Base-by-base conservation (phyloP, 495 filamentous ascomycete genomes). In the Podospora sp. region DNA sequence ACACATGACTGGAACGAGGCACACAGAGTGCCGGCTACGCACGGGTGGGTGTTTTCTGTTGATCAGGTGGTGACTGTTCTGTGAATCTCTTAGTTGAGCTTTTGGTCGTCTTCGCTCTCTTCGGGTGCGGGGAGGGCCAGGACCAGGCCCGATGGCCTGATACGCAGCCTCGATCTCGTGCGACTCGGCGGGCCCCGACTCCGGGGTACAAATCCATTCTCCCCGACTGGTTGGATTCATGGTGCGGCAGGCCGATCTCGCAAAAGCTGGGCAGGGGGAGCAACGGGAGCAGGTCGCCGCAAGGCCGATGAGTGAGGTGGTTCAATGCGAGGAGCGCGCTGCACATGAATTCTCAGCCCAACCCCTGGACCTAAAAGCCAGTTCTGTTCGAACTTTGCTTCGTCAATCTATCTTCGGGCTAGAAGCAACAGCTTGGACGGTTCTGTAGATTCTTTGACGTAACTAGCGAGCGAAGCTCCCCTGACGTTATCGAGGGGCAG, bases 401-500 rank as follows among this genome's bases (percentile, higher is more conserved):
- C 8, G 2, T 21, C 21, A 58, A 24, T 58, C 9, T 9, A 8
- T 7, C 22, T 35, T 20, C 29, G 52, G 14, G 6, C 2, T 9
- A 2, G 22, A 7, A 26, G 33, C 26, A 26, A 5, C 3, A 7
- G 8, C n/a, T 35, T 59, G 1, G 56, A 59, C 56, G 25, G 25
- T 59, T 14, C 26, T 8, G 20, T 18, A 7, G 21, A 59, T 59
- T 59, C 16, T 27, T n/a, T 59, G 56, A 59, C 56, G 56, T 59
- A 33, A 59, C 56, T 59, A 9, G 56, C 1, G 2, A n/a, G 21
- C 7, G 9, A 8, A 8, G 25, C 25, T 7, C 4, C 60, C 60
- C 36, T 62, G 60, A 62, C 60, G 60, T 62, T 49, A 62, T 50
- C 20, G 21, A 25, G 57, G 35, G 11, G 25, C 18, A 5, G 2